A percentile compares a stretch with the other conserved stretches of the same genome.
These are phyloP conservation scores for Exophiala bonariae DNA, from an alignment of 2,329 filamentous ascomycete species.

Conservation along the genomic window DNA sequence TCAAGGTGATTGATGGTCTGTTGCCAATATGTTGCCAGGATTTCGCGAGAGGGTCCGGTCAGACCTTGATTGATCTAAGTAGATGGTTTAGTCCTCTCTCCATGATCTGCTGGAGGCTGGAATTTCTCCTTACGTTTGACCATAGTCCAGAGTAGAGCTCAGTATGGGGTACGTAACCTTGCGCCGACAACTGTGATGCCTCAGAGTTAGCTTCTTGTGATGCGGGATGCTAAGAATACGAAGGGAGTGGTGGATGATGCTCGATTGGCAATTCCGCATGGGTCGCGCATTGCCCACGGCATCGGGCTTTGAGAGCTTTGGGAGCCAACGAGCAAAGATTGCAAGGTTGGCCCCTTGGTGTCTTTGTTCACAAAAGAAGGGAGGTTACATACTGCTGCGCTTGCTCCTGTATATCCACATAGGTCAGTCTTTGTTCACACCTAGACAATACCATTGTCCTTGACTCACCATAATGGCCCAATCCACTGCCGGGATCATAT, in stretches of 20 bases:
- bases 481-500: not conserved
- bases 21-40: conserved; percentile 98
- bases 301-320: not conserved
- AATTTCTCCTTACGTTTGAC: conserved; percentile 72
- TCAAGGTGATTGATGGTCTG: conserved; percentile 96
- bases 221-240: not conserved
- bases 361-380: not conserved
- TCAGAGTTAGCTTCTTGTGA: not conserved
- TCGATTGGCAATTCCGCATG: conserved; percentile 3
- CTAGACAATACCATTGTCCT: conserved; percentile 9
- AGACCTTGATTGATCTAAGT: conserved; percentile 89
- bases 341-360: not conserved
- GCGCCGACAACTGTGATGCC: conserved; percentile 68
- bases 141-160: conserved; percentile 93
- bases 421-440: conserved; percentile 9
- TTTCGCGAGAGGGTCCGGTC: conserved; percentile 89
- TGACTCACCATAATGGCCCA: conserved; percentile 17
- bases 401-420: conserved; percentile 56
- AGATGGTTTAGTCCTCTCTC: conserved; percentile 9
- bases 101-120: not conserved
- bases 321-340: not conserved
- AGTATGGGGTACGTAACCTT: conserved; percentile 82
- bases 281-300: not conserved
- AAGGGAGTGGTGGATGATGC: not conserved
- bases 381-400: conserved; percentile 60